phyloP scores from a whole-genome alignment of 441 rosid genomes.

The Populus hybrid region DNA sequence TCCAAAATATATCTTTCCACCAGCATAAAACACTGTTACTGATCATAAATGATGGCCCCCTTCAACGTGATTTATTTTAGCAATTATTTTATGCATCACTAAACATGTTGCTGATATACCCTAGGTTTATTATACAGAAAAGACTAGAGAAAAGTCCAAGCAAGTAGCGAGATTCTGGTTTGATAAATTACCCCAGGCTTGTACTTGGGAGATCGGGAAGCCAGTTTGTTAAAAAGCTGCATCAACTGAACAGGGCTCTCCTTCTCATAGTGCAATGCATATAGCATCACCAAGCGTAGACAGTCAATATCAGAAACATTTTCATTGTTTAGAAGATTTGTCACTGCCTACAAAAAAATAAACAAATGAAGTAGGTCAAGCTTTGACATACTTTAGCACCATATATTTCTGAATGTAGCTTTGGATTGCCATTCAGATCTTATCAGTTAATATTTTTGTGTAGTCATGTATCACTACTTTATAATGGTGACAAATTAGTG shows the following conservation, averaged over 20 bases:
- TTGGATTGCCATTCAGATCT: conserved; percentile 2
- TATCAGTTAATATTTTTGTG: neutral
- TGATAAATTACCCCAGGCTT: conserved; percentile 72
- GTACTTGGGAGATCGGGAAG: conserved; percentile 84
- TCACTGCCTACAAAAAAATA: conserved; percentile 71
- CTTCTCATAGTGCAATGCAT: conserved; percentile 96
- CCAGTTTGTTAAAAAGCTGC: conserved; percentile 94
- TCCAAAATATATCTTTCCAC: no score
- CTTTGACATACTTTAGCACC: neutral
- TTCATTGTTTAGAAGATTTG: conserved; percentile 79
- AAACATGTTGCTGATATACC: no score
- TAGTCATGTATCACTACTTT: neutral
- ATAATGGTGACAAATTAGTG: neutral
- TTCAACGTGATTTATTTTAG: no score
- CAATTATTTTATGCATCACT: no score
- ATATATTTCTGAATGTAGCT: neutral
- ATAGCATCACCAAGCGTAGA: conserved; percentile 82
- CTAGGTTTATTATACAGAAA: neutral
- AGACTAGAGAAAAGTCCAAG: neutral
- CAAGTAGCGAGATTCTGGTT: conserved; percentile 10
- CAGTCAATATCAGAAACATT: conserved; percentile 79
- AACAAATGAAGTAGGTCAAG: conserved; percentile 13
- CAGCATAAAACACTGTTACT: no score
- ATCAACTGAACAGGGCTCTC: conserved; percentile 95
- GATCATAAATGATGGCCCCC: no score